A percentile compares a stretch with the other conserved stretches of the same genome.
phyloP scores from a whole-genome alignment of 805 yeast genomes.

The Huiozyma sinensis region DNA sequence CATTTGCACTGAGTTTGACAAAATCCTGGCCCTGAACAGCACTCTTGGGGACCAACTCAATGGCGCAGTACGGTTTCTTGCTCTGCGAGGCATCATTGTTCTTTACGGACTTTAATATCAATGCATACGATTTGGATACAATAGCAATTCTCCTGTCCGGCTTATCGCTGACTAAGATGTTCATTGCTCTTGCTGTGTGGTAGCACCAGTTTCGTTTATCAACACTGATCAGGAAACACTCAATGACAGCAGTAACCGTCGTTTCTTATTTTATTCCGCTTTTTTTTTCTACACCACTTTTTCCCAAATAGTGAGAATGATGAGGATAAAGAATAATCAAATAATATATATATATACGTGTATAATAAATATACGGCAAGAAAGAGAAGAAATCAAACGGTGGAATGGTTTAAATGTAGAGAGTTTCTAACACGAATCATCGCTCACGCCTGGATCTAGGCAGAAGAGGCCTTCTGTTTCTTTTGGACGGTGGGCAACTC shows the following conservation, averaged over 20 bases:
- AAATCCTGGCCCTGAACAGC: constrained; percentile 31
- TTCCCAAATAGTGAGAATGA: too few relatives aligned
- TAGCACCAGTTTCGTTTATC: too few relatives aligned
- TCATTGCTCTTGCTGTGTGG: constrained; percentile 9
- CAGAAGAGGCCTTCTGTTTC: background rate
- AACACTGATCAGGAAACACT: too few relatives aligned
- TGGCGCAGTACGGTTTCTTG: constrained; percentile 32
- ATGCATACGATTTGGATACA: constrained; percentile 32
- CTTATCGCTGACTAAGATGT: constrained; percentile 17
- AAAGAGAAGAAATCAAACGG: background rate
- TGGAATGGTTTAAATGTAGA: background rate
- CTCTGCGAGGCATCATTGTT: constrained; percentile 19
- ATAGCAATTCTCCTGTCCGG: constrained; percentile 26
- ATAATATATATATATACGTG: too few relatives aligned
- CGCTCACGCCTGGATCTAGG: background rate
- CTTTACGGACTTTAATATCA: constrained; percentile 36
- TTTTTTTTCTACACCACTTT: too few relatives aligned
- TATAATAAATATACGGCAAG: too few relatives aligned
- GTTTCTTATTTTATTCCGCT: too few relatives aligned
- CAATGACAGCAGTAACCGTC: too few relatives aligned
- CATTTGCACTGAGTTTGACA: constrained; percentile 34
- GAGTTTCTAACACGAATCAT: background rate
- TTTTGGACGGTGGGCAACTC: constrained; percentile 10
- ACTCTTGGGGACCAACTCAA: constrained; percentile 36
- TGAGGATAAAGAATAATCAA: too few relatives aligned